Percentiles rank a stretch among this genome's conserved stretches.
Evolutionary conservation across 257 asterid species (phyloP).

Genomic region (Anisodus tanguticus): DNA sequence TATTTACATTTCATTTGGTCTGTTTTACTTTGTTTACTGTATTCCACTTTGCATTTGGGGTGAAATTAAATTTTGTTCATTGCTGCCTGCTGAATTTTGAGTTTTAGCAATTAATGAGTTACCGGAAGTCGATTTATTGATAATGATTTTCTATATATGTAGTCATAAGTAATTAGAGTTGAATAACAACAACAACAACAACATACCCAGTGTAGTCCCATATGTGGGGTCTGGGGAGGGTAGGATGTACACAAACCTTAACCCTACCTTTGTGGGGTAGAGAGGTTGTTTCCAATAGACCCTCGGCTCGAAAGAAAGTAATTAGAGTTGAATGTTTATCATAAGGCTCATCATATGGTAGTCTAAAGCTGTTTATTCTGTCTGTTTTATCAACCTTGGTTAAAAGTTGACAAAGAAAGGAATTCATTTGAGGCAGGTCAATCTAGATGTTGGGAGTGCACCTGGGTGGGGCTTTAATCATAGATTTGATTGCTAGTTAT

Average conservation of each 20-base stretch:
- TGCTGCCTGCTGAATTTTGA: background rate
- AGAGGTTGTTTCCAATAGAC: too few species aligned
- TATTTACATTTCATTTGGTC: background rate
- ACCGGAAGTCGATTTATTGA: background rate
- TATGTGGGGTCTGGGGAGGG: too few species aligned
- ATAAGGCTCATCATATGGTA: background rate
- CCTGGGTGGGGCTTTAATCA: background rate
- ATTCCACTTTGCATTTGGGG: conserved; percentile 18
- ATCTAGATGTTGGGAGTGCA: background rate
- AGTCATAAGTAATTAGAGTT: too few species aligned
- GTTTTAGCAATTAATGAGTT: background rate
- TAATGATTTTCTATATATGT: background rate
- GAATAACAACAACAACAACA: too few species aligned
- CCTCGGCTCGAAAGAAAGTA: background rate
- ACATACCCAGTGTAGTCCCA: too few species aligned
- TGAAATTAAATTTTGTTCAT: background rate
- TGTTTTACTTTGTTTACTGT: background rate
- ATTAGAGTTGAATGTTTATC: background rate
- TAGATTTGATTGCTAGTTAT: conserved; percentile 11
- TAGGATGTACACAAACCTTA: too few species aligned
- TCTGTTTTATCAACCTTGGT: background rate
- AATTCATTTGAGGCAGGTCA: conserved; percentile 4
- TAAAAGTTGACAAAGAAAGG: background rate
- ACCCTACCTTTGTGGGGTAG: too few species aligned
- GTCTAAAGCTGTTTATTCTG: background rate